Conservation (phyloP, 83 land plant species). For the Picea abies region DNA sequence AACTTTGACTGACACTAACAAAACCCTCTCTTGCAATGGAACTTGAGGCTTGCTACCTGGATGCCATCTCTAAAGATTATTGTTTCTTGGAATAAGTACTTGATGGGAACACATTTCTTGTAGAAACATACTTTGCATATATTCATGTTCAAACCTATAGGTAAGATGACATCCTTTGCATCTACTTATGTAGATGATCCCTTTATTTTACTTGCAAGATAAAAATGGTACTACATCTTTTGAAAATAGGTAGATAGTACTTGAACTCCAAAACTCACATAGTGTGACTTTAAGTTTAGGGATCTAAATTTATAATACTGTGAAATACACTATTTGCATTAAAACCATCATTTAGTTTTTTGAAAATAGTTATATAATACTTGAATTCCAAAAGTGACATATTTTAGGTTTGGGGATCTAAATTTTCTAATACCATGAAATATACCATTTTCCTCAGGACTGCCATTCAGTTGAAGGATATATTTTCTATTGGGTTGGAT, state of each 20-base stretch:
- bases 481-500: constrained; percentile 67
- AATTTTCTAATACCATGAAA: background rate
- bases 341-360: constrained; percentile 43
- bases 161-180: background rate
- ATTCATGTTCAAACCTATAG: constrained; percentile 53
- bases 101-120: constrained; percentile 56
- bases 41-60: constrained; percentile 56
- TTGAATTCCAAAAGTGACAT: background rate
- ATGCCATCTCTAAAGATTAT: constrained; percentile 72
- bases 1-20: no score
- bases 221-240: background rate
- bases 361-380: background rate
- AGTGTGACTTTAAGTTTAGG: background rate
- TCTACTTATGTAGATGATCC: background rate
- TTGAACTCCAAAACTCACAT: background rate
- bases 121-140: constrained; percentile 93
- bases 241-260: background rate
- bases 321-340: background rate
- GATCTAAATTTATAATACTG: background rate
- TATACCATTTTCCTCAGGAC: constrained; percentile 27
- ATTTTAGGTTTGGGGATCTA: background rate
- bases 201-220: background rate
- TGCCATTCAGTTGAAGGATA: constrained; percentile 48
- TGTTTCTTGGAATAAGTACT: constrained; percentile 49
- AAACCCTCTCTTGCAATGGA: constrained; percentile 81